Evolutionary conservation across 139 green algal genomes (phyloP).

Genomic region (Ettlia oleoabundans): DNA sequence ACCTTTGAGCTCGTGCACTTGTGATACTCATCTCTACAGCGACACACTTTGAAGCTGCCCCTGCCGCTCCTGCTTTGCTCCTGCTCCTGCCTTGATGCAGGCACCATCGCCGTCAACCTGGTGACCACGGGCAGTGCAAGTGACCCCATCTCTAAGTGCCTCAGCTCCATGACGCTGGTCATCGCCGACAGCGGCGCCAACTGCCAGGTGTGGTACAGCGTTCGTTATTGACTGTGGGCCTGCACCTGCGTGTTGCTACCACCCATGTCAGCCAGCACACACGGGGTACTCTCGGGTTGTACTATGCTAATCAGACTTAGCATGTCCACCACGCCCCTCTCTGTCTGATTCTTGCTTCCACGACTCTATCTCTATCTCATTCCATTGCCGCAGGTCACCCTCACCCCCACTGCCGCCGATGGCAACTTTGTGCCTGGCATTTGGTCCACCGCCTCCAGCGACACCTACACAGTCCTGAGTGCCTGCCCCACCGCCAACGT

Average conservation of each 20-base stretch:
- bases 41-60: too few species aligned
- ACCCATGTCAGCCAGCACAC: too few species aligned
- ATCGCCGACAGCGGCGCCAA: too few species aligned
- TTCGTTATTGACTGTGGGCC: background rate
- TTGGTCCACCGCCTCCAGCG: background rate
- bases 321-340: too few species aligned
- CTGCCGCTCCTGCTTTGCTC: too few species aligned
- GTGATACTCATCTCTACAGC: too few species aligned
- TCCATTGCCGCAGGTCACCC: background rate
- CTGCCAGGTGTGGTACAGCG: background rate
- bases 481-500: background rate
- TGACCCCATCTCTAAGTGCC: slow-evolving; percentile 22
- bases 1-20: background rate
- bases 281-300: too few species aligned
- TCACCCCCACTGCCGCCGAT: background rate
- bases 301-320: too few species aligned
- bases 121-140: background rate
- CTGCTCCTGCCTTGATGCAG: background rate
- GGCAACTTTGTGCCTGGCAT: background rate
- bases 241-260: too few species aligned
- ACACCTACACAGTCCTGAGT: background rate
- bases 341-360: background rate
- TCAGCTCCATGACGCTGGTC: background rate
- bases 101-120: background rate
- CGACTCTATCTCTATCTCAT: background rate